Conservation (phyloP, 1,284 basidiomycete species). For the Malassezia slooffiae region DNA sequence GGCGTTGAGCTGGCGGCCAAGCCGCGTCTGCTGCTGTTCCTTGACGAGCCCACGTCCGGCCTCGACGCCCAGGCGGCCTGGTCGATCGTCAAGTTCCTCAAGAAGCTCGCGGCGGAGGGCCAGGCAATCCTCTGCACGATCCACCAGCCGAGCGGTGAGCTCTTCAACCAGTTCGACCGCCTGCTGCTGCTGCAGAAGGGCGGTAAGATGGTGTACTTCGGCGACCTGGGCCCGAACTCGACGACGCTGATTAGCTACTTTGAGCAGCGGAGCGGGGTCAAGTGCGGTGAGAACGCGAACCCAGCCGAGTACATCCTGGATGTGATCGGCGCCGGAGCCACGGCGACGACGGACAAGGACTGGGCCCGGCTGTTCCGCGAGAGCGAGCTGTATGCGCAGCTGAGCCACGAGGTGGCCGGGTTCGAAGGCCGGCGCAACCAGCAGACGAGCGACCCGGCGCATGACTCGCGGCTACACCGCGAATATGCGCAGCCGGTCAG, state of each 20-base stretch:
- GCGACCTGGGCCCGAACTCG: slow-evolving; percentile 58
- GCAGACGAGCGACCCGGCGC: slow-evolving; percentile 9
- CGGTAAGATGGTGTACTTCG: slow-evolving; percentile 51
- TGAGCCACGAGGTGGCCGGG: slow-evolving; percentile 16
- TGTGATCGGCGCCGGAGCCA: slow-evolving; percentile 36
- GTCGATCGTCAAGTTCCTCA: slow-evolving; percentile 42
- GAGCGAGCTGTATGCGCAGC: slow-evolving; percentile 18
- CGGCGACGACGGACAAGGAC: slow-evolving; percentile 31
- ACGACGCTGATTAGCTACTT: slow-evolving; percentile 60
- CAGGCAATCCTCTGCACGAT: slow-evolving; percentile 47
- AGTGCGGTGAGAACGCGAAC: slow-evolving; percentile 25
- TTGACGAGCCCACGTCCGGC: slow-evolving; percentile 41
- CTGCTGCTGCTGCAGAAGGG: slow-evolving; percentile 33
- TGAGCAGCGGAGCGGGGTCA: slow-evolving; percentile 55
- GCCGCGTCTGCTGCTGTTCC: slow-evolving; percentile 34
- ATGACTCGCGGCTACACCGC: slow-evolving; percentile 24
- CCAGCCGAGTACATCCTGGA: slow-evolving; percentile 41
- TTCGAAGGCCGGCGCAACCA: slow-evolving; percentile 9
- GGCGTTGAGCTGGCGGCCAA: slow-evolving; percentile 37
- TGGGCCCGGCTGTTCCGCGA: slow-evolving; percentile 34
- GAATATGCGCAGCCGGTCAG: slow-evolving; percentile 33
- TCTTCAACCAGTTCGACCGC: slow-evolving; percentile 34
- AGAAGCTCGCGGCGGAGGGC: slow-evolving; percentile 41
- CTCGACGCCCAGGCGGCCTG: slow-evolving; percentile 25
- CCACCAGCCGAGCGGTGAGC: slow-evolving; percentile 45